These are phyloP conservation scores for Ganoderma lingzhi DNA, from an alignment of 1,284 basidiomycete genomes.

Conservation along the genomic window DNA sequence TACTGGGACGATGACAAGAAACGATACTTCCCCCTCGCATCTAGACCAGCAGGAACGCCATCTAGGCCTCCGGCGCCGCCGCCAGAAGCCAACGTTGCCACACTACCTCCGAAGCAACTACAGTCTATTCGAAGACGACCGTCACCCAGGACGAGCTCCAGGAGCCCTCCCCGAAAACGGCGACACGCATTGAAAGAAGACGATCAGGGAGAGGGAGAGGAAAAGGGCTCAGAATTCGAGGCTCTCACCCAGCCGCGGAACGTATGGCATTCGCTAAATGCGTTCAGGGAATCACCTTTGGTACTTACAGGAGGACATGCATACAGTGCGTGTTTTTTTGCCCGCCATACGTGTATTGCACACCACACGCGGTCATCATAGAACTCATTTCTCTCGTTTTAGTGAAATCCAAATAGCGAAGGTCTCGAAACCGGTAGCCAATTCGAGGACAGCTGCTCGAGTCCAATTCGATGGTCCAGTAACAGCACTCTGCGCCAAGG, in stretches of 20 bases:
- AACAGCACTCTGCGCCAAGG: slow-evolving; percentile 26
- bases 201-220: neutral
- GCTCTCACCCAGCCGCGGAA: neutral
- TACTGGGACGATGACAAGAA: slow-evolving; percentile 43
- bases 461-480: slow-evolving; percentile 21
- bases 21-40: slow-evolving; percentile 42
- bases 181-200: slow-evolving; percentile 1
- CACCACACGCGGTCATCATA: neutral
- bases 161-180: slow-evolving; percentile 18
- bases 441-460: slow-evolving; percentile 9
- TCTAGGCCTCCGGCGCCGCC: slow-evolving; percentile 7
- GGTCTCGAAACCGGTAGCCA: slow-evolving; percentile 9
- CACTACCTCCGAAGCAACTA: neutral
- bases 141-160: slow-evolving; percentile 4
- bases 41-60: slow-evolving; percentile 29
- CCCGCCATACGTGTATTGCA: slow-evolving; percentile 2
- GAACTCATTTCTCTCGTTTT: neutral
- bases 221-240: neutral
- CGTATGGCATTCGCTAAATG: slow-evolving; percentile 19
- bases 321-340: slow-evolving; percentile 22
- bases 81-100: neutral
- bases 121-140: slow-evolving; percentile 4
- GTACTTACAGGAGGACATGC: slow-evolving; percentile 12
- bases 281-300: slow-evolving; percentile 9
- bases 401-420: slow-evolving; percentile 20